These are phyloP conservation scores for Hippophae tibetana DNA, from an alignment of 306 rosid genomes.

Conservation along the genomic window DNA sequence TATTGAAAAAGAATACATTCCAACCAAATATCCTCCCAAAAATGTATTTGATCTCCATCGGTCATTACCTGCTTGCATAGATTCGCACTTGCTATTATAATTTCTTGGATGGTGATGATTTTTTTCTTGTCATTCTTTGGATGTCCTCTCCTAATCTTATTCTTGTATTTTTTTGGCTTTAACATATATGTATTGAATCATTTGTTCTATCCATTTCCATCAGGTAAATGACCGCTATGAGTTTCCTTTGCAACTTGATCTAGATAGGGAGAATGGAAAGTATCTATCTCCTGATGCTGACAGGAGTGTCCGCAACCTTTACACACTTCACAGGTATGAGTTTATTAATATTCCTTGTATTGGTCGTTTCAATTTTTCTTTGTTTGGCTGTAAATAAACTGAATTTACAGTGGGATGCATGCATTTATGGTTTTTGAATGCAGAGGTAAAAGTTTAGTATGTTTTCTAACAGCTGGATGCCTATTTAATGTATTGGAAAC, in stretches of 20 bases:
- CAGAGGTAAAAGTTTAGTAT: too few species aligned
- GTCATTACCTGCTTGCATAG: too few species aligned
- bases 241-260: conserved; percentile 96
- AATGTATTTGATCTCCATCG: too few species aligned
- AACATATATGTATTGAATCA: conserved; percentile 8
- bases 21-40: too few species aligned
- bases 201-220: conserved; percentile 15
- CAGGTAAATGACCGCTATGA: conserved; percentile 97
- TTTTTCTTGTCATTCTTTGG: neutral
- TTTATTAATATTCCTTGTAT: conserved; percentile 4
- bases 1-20: too few species aligned
- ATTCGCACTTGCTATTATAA: too few species aligned
- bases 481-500: too few species aligned
- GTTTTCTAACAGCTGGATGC: too few species aligned
- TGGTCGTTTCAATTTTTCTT: neutral
- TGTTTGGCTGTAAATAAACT: neutral
- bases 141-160: neutral
- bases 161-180: conserved; percentile 1
- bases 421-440: neutral
- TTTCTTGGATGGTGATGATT: too few species aligned
- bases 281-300: conserved; percentile 97
- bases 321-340: conserved; percentile 90
- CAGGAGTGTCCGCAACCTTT: conserved; percentile 79
- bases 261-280: conserved; percentile 81
- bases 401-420: neutral